Conservation (phyloP, 139 green algal species). For the Chlorella sorokiniana region DNA sequence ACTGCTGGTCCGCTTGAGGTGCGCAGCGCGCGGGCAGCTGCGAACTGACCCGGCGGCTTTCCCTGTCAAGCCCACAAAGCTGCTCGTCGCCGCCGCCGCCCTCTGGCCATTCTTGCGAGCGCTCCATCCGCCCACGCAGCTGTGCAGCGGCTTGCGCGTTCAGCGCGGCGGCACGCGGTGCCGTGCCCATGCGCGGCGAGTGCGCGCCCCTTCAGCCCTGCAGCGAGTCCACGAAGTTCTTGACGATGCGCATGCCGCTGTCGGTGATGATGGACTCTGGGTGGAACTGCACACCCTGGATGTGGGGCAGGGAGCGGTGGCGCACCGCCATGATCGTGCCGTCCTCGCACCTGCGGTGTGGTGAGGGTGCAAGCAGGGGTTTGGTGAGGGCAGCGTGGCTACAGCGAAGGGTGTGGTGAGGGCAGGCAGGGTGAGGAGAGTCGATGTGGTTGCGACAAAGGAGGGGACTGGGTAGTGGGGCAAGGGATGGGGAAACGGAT, state of each 20-base stretch:
- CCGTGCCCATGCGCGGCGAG: background rate
- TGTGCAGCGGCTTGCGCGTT: background rate
- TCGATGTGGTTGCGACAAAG: no score
- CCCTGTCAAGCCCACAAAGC: no score
- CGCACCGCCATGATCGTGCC: conserved; percentile 96
- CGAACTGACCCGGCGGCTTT: no score
- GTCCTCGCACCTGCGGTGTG: conserved; percentile 94
- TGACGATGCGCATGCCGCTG: conserved; percentile 85
- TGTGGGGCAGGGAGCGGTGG: conserved; percentile 80
- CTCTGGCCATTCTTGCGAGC: no score
- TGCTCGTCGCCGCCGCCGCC: no score
- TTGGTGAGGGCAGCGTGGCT: background rate
- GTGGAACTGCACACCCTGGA: conserved; percentile 98
- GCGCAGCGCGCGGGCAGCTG: no score
- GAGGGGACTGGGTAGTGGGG: no score
- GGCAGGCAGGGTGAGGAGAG: no score
- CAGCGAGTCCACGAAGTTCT: conserved; percentile 80
- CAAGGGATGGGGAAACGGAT: no score
- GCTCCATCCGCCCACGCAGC: background rate
- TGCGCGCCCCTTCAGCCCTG: background rate
- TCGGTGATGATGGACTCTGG: conserved; percentile 95
- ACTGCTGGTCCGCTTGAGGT: no score
- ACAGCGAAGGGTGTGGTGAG: background rate
- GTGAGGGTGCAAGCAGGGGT: no score
- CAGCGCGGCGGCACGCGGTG: no score